Base-by-base conservation (phyloP, 2,329 filamentous ascomycete genomes). In the Lasiodiplodia citricola region DNA sequence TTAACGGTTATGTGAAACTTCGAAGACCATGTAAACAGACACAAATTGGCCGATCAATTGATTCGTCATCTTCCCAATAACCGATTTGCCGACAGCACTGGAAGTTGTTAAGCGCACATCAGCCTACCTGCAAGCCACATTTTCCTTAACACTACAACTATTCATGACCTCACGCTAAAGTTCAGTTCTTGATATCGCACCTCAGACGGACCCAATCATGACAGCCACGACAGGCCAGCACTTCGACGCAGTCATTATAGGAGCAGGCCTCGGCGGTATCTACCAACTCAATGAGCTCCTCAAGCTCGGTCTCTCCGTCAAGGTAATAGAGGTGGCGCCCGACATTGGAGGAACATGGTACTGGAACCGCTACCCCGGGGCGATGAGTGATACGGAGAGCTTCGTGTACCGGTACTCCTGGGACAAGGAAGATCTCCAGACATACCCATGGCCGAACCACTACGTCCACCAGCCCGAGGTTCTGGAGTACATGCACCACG, bases 391-490 rank as follows among this genome's bases (percentile, higher is more conserved):
- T 16, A 65, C 62, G 1, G 62, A 69, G 35, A 57, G 50, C 67
- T 75, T 71, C 66, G 71, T 75, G 41, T 75, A 76, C 62, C 74
- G 77, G 37, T 80, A 72, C 60, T 78, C 77, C 8, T 79, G 75
- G 74, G 77, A 80, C 66, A 70, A 73, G 31, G 76, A 80, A 31
- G 75, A 76, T 38, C 70, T 80, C 2, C n/a, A 70, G 18, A 76
- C 38, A 2, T 80, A 79, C 71, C 75, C 76, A 0, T 82, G 80
- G 79, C 73, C 73, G 10, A 73, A 80, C 10, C 72, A 76, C n/a
- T 82, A 80, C 65, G 70, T 80, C 0, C 69, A 75, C 1, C 76
- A 79, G 51, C 73, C 76, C 6, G 78, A 82, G 25, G 73, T 78
- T 1, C 73, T 79, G 2, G 70, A 64, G 10, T 82, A 82, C 62